Evolutionary conservation across 345 rosid species (phyloP).

Genomic region (Geranium rotundifolium): DNA sequence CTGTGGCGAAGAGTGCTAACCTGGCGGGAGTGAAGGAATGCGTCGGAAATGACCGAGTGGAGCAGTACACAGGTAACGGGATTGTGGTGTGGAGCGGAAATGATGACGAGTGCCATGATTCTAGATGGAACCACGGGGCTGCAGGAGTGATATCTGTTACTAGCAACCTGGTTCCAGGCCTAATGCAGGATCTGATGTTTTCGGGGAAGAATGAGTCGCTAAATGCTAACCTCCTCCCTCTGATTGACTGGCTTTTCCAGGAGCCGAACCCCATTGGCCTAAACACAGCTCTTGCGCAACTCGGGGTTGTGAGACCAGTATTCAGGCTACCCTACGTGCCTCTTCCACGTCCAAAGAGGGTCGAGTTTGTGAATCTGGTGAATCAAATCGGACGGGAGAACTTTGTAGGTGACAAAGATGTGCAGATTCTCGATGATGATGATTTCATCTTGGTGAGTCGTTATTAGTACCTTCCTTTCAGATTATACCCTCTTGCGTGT

Average conservation of each 20-base stretch:
- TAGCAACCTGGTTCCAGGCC: conserved; percentile 63
- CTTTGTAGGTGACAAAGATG: conserved; percentile 69
- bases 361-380: conserved; percentile 65
- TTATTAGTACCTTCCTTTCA: conserved; percentile 22
- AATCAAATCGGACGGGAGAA: conserved; percentile 56
- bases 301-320: conserved; percentile 72
- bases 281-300: conserved; percentile 80
- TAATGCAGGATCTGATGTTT: conserved; percentile 53
- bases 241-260: conserved; percentile 64
- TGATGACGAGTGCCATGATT: conserved; percentile 78
- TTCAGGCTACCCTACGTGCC: conserved; percentile 79
- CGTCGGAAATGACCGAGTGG: conserved; percentile 53
- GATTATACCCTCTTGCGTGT: no score
- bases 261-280: conserved; percentile 79
- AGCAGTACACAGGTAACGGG: conserved; percentile 46
- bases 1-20: conserved; percentile 46
- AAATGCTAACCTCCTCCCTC: conserved; percentile 55
- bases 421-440: conserved; percentile 59
- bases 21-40: conserved; percentile 77
- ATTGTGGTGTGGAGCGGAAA: conserved; percentile 83
- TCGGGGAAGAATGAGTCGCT: conserved; percentile 46
- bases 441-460: conserved; percentile 61
- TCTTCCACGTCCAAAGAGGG: conserved; percentile 46
- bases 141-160: conserved; percentile 67
- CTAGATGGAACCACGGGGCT: conserved; percentile 68